Conservation (phyloP, 176 grass and related monocot species). For the Phragmites australis region DNA sequence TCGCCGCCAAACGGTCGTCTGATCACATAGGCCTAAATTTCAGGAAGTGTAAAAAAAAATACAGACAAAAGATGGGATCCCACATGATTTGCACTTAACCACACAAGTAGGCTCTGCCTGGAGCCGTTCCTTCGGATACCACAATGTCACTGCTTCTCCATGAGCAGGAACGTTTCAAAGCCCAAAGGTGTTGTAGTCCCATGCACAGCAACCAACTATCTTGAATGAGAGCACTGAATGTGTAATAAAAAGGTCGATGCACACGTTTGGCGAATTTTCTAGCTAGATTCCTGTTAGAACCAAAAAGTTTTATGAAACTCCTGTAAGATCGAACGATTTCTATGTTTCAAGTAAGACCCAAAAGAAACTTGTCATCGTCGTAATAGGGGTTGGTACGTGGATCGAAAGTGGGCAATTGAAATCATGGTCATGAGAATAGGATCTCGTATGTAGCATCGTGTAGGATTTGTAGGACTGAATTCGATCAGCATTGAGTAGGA, state of each 20-base stretch:
- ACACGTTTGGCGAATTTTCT: not conserved
- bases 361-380: not conserved
- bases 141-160: slow-evolving; percentile 14
- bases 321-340: not conserved
- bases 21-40: too few species aligned
- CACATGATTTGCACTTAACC: too few species aligned
- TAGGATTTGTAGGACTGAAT: not conserved
- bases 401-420: not conserved
- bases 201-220: not conserved
- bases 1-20: too few species aligned
- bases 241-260: not conserved
- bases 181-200: slow-evolving; percentile 12
- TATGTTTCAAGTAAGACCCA: too few species aligned
- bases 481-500: not conserved
- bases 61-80: too few species aligned
- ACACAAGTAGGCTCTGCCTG: too few species aligned
- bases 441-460: too few species aligned
- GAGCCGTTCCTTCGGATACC: not conserved
- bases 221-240: not conserved
- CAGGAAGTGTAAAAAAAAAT: too few species aligned
- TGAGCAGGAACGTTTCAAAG: slow-evolving; percentile 38
- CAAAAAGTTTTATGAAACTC: not conserved
- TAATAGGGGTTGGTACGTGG: not conserved
- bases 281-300: not conserved
- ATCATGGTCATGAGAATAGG: not conserved